phyloP scores from a whole-genome alignment of 2,329 filamentous ascomycete species.

The Fusarium sp. region DNA sequence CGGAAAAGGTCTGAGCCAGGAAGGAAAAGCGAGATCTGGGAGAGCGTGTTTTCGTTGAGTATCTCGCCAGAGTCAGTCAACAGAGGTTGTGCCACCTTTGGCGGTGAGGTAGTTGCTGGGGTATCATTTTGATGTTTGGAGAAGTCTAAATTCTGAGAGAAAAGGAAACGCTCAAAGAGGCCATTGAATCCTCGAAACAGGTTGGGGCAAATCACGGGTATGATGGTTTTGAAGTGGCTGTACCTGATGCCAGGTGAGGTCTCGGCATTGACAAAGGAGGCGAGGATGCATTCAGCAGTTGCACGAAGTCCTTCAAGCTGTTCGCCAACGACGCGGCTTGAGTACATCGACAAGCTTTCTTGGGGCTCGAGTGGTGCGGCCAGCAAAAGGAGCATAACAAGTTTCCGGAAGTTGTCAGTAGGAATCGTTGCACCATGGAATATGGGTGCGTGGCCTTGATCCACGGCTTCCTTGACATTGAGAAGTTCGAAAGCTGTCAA shows the following conservation, averaged over 20 bases:
- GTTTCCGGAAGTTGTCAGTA: constrained; percentile 75
- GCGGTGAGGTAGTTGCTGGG: constrained; percentile 22
- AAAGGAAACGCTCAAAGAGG: constrained; percentile 80
- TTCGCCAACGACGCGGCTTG: constrained; percentile 64
- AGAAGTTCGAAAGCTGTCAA: constrained; percentile 76
- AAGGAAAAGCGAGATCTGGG: constrained; percentile 79
- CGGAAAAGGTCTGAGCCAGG: constrained; percentile 72
- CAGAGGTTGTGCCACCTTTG: constrained; percentile 58
- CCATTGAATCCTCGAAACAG: constrained; percentile 75
- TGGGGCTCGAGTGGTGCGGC: constrained; percentile 72
- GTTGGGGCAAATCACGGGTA: constrained; percentile 70
- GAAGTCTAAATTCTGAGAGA: constrained; percentile 76
- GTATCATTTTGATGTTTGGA: constrained; percentile 59
- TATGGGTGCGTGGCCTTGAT: constrained; percentile 60
- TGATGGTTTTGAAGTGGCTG: constrained; percentile 67
- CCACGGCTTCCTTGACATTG: constrained; percentile 70
- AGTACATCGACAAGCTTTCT: constrained; percentile 71
- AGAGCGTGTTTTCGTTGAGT: constrained; percentile 70
- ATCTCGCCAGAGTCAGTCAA: constrained; percentile 67
- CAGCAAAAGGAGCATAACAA: constrained; percentile 76
- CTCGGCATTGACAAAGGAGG: constrained; percentile 73
- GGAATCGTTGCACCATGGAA: constrained; percentile 76
- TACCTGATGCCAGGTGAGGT: constrained; percentile 71
- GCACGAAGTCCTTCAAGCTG: constrained; percentile 68
- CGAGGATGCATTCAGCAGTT: constrained; percentile 72